phyloP scores from a whole-genome alignment of 306 rosid species.

The Vigna reflexopilosa region DNA sequence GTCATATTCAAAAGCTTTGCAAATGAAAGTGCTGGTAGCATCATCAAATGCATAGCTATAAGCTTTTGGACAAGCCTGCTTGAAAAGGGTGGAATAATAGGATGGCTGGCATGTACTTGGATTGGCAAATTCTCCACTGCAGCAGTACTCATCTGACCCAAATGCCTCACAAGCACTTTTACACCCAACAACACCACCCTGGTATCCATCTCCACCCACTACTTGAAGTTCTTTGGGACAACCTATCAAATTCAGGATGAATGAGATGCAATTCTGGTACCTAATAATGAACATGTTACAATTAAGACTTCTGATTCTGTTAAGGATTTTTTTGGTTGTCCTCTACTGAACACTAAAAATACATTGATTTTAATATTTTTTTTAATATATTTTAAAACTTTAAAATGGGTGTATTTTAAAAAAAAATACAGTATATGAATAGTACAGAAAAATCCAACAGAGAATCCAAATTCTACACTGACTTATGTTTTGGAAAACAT shows the following conservation, averaged over 20 bases:
- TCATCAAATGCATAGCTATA: constrained; percentile 95
- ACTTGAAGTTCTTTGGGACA: constrained; percentile 98
- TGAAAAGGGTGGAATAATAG: constrained; percentile 78
- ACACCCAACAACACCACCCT: constrained; percentile 72
- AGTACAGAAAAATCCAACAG: too few species aligned
- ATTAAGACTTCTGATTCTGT: too few species aligned
- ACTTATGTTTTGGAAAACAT: neutral
- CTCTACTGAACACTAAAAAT: too few species aligned
- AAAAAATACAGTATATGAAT: too few species aligned
- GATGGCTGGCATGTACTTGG: constrained; percentile 85
- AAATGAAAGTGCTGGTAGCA: constrained; percentile 87
- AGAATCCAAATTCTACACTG: too few species aligned
- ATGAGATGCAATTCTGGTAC: neutral
- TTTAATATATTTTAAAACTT: too few species aligned
- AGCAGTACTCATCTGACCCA: constrained; percentile 79
- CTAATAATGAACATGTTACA: neutral
- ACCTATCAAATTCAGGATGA: constrained; percentile 44
- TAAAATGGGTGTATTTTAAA: too few species aligned
- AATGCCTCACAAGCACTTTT: constrained; percentile 94
- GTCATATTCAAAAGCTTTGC: constrained; percentile 82
- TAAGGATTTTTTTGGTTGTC: too few species aligned
- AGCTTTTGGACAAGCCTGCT: constrained; percentile 89
- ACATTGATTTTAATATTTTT: too few species aligned
- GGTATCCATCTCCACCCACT: constrained; percentile 58
- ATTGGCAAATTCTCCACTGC: constrained; percentile 85